Evolutionary conservation across 352 stramenopile genomes (phyloP).

Genomic region (Phytophthora crassamura): DNA sequence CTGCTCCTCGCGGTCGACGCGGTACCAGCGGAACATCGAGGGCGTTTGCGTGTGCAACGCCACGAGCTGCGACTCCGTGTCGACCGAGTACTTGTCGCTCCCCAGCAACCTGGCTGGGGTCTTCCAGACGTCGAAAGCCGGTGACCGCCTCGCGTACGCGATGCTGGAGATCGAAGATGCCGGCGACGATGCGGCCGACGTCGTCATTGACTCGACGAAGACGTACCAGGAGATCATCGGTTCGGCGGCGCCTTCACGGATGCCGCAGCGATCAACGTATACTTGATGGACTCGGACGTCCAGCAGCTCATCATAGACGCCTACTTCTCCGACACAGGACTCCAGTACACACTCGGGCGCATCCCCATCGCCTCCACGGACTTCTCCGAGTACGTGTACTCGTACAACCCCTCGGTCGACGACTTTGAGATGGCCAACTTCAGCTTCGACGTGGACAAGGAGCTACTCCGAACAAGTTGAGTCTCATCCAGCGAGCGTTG

Average conservation of each 20-base stretch:
- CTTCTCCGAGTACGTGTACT: slow-evolving; percentile 68
- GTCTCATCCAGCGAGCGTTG: slow-evolving; percentile 43
- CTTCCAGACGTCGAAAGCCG: slow-evolving; percentile 56
- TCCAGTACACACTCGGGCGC: slow-evolving; percentile 69
- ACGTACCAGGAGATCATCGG: slow-evolving; percentile 71
- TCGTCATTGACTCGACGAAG: slow-evolving; percentile 37
- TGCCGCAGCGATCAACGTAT: slow-evolving; percentile 65
- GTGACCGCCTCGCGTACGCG: slow-evolving; percentile 54
- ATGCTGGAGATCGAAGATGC: slow-evolving; percentile 20
- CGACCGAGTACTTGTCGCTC: slow-evolving; percentile 40
- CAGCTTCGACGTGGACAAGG: slow-evolving; percentile 67
- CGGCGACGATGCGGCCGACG: slow-evolving; percentile 15
- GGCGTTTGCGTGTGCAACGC: slow-evolving; percentile 62
- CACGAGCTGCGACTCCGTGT: slow-evolving; percentile 43
- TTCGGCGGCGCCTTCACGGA: slow-evolving; percentile 88
- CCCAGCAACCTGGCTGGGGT: slow-evolving; percentile 38
- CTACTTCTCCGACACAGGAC: slow-evolving; percentile 64
- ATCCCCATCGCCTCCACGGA: slow-evolving; percentile 77
- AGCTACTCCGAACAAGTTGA: slow-evolving; percentile 39
- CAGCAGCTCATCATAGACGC: slow-evolving; percentile 61
- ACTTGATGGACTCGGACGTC: slow-evolving; percentile 50
- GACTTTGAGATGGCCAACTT: slow-evolving; percentile 61
- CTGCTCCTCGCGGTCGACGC: slow-evolving; percentile 43
- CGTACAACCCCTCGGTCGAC: slow-evolving; percentile 38
- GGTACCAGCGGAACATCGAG: slow-evolving; percentile 47